Evolutionary conservation across 139 green algal genomes (phyloP), one percentile per base, ranked within the genome.

Genomic region (Volvox reticuliferus): DNA sequence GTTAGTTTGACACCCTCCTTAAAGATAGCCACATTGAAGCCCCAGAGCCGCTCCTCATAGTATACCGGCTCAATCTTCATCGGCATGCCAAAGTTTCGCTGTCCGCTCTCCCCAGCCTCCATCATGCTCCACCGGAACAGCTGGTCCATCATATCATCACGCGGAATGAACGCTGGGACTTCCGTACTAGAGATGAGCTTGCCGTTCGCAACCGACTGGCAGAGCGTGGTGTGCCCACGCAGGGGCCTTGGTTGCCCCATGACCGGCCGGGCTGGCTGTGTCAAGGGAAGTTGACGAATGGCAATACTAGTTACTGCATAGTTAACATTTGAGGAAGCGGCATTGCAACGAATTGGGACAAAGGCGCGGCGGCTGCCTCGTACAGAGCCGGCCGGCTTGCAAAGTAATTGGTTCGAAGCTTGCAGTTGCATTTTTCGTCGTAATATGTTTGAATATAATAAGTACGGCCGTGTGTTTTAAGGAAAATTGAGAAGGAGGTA

Each of bases 131-230:
- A 98, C 9, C 93, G 82, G 13, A 92, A 26, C 22, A 98, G 91
- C 96, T 98, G 97, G 89, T 98, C 96, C 82, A 98, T 96, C 71
- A 98, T 93, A 89, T 98, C 97, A 36, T 95, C 88, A 22, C 97
- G 93, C 5, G 93, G 94, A 68, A 98, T 98, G 93, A 98, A 98
- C 1, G 97, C 95, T 17, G 97, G 95, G 18, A 98, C 96, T 65
- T 98, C 96, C 9, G 95, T 95, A 79, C 94, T 96, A 32, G 91
- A 95, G 63, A 98, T 98, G 17, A 98, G 88, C 79, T 93, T 94
- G 68, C 91, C 94, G 73, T 62, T 76, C 13, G 50, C 50, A 26
- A 90, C 86, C 24, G 86, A 37, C 0, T 32, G 37, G 84, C 84
- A 89, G n/a, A 81, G 28, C 1, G 68, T 68, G 26, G 68, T 22